Percentiles rank a stretch among this genome's conserved stretches.
These are phyloP conservation scores for Fraxinus albicans DNA, from an alignment of 305 asterid species.

Conservation along the genomic window DNA sequence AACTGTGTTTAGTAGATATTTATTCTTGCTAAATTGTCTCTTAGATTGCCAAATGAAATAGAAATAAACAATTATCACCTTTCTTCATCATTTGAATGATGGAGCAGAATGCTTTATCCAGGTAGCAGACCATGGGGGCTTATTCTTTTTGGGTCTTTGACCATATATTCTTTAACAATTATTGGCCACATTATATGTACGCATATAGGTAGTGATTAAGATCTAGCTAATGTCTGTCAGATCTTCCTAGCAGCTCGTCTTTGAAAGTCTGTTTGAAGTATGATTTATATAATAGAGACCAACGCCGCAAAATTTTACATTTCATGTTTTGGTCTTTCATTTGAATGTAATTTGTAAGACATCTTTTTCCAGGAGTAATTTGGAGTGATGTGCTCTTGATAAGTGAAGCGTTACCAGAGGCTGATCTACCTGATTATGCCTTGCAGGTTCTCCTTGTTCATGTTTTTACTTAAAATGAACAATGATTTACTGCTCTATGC, in stretches of 20 bases:
- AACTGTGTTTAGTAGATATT: background rate
- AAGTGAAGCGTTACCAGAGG: conserved; percentile 51
- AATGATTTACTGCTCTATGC: background rate
- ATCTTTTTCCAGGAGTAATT: conserved; percentile 36
- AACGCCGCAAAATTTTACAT: background rate
- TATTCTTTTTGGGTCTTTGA: background rate
- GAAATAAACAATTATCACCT: background rate
- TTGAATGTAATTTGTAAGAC: background rate
- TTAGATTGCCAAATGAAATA: background rate
- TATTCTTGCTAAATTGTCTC: background rate
- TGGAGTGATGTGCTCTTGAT: conserved; percentile 49
- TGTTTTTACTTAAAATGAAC: background rate
- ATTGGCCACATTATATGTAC: background rate
- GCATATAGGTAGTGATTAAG: background rate
- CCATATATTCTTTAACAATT: background rate
- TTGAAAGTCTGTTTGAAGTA: background rate
- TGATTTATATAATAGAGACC: background rate
- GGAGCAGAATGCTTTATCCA: background rate
- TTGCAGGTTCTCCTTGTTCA: conserved; percentile 34
- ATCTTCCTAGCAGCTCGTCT: background rate
- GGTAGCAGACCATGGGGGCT: background rate
- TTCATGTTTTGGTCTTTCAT: background rate
- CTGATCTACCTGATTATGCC: conserved; percentile 40
- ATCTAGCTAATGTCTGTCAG: background rate
- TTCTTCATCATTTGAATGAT: background rate